Base-by-base conservation (phyloP, 2,329 filamentous ascomycete species). In the Pseudonectria foliicola region DNA sequence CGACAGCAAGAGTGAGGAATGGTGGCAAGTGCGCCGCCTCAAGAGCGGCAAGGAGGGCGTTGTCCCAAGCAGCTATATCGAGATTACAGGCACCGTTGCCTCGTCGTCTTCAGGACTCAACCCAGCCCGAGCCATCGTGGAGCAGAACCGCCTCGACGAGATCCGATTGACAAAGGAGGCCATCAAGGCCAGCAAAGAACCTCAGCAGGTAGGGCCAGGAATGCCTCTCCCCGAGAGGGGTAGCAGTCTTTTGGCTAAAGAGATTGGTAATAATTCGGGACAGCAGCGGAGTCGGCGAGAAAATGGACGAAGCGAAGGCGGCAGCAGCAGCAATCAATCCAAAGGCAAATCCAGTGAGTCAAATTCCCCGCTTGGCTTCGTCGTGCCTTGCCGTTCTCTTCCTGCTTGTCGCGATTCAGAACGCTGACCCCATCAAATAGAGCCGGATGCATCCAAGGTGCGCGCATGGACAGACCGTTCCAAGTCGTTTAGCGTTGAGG, bases 21-120 rank as follows among this genome's bases (percentile, higher is more conserved):
- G 92, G 92, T 96, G 92, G 90, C 88, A 92, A 68, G 87, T 98
- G 25, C 78, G 85, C 40, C 78, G 89, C 25, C 55, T 95, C 44
- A 93, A 88, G 66, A 96, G 88, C 56, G 87, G 87, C 49, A 92
- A 88, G 56, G 87, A 95, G 64, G 92, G 92, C 26, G 92, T 98
- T 16, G 89, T 98, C 7, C 92, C 92, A 11, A 92, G 88, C 67
- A 95, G 87, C 62, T 98, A 96, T 54, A 82, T 98, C 49, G 90
- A 98, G 59, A 69, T 95, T 34, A 89, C 79, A 14, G 87, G 86
- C 36, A 74, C 75, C 10, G 60, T 81, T 15, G 59, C 73, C 7
- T 63, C 72, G 4, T 64, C 72, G 25, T 60, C 70, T 10, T 38
- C 56, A 10, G 77, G 78, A 7, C 51, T 80, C 36, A 68, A 64